Conservation (phyloP, 768 basidiomycete genomes). For the Boletus insuetus region DNA sequence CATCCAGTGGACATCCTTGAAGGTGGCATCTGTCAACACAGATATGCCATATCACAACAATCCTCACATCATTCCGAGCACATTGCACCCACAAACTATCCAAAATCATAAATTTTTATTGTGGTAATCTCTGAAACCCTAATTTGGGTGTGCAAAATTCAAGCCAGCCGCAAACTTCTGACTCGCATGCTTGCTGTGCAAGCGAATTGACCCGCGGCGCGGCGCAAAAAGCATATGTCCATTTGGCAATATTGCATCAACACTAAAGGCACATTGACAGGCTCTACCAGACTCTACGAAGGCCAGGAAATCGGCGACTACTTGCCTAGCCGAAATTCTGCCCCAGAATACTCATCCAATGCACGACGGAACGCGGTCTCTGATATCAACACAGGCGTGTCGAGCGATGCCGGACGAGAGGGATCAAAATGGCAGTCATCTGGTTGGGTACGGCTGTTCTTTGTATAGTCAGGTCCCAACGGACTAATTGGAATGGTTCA, state of each 20-base stretch:
- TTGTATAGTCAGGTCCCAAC: slow-evolving; percentile 1
- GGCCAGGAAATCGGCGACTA: slow-evolving; percentile 30
- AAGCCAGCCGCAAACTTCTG: too few species aligned
- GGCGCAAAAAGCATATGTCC: not conserved
- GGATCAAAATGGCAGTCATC: slow-evolving; percentile 7
- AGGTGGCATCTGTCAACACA: too few species aligned
- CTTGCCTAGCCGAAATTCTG: slow-evolving; percentile 79
- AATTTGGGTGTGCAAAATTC: too few species aligned
- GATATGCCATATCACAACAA: too few species aligned
- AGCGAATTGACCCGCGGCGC: not conserved
- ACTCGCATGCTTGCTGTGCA: not conserved
- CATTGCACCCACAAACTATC: too few species aligned
- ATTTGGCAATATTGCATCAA: not conserved
- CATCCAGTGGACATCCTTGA: too few species aligned
- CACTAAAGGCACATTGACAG: not conserved
- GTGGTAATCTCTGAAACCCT: too few species aligned
- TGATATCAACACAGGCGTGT: slow-evolving; percentile 34
- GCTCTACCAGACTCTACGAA: not conserved
- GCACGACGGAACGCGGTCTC: slow-evolving; percentile 65
- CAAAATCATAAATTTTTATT: too few species aligned
- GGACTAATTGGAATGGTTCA: not conserved
- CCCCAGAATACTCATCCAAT: slow-evolving; percentile 67
- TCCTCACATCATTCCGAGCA: too few species aligned
- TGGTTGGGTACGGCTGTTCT: slow-evolving; percentile 21
- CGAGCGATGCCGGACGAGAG: not conserved